Conservation (phyloP, 148 eudicot genomes). For the Silene conica region DNA sequence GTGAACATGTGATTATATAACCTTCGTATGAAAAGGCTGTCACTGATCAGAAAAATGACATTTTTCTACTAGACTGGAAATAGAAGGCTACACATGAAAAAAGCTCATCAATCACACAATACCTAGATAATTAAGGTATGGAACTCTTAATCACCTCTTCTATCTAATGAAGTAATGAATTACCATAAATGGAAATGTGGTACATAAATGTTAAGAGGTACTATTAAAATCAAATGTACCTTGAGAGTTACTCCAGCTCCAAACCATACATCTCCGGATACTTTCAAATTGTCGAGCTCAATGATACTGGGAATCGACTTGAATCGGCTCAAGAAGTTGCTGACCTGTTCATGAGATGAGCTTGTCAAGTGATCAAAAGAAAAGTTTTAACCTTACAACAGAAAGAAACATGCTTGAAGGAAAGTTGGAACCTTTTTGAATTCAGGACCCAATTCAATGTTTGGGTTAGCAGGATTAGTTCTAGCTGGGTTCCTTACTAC, state of each 20-base stretch:
- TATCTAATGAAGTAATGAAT: not conserved
- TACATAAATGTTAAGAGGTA: not conserved
- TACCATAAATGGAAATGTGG: not conserved
- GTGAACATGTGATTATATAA: not conserved
- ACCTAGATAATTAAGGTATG: not conserved
- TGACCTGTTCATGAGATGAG: conserved; percentile 45
- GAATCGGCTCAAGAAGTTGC: conserved; percentile 80
- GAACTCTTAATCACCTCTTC: not conserved
- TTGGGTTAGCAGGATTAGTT: conserved; percentile 74
- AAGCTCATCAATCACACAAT: not conserved
- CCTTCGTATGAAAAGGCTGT: not conserved
- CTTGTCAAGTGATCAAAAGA: conserved; percentile 4
- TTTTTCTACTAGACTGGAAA: not conserved
- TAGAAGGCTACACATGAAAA: not conserved
- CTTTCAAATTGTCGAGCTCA: conserved; percentile 89
- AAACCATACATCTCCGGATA: conserved; percentile 92
- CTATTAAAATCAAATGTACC: conserved; percentile 39
- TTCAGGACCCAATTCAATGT: conserved; percentile 94
- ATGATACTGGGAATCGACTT: conserved; percentile 93
- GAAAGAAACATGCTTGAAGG: not conserved
- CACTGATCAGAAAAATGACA: not conserved
- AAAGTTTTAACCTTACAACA: not conserved
- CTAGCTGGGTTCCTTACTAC: conserved; percentile 73
- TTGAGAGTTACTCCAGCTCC: conserved; percentile 72
- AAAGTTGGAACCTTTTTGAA: conserved; percentile 64